Evolutionary conservation across 2,329 filamentous ascomycete species (phyloP).

Genomic region (Cytospora chrysosperma): DNA sequence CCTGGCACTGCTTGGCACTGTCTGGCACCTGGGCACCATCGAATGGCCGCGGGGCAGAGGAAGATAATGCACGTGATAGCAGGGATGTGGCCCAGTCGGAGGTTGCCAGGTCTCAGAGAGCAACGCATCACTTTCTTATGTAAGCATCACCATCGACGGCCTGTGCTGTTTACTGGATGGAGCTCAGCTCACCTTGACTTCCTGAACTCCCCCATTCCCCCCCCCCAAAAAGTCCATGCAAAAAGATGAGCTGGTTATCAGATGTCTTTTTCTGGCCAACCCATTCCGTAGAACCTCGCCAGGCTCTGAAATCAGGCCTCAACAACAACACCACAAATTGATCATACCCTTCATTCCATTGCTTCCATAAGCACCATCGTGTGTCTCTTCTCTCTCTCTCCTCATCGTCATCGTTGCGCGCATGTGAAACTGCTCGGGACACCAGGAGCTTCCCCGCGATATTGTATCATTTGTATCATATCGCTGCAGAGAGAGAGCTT

Average conservation of each 20-base stretch:
- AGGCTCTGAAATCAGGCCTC: constrained; percentile 1
- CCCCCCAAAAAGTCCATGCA: no score
- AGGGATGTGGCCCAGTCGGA: neutral
- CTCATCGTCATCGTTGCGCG: constrained; percentile 6
- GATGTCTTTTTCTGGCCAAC: neutral
- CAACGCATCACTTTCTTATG: constrained; percentile 13
- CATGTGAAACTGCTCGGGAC: constrained; percentile 17
- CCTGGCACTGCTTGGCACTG: no score
- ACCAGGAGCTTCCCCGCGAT: constrained; percentile 12
- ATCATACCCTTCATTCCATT: constrained; percentile 10
- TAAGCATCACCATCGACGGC: constrained; percentile 1
- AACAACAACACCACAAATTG: neutral
- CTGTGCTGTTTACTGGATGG: neutral
- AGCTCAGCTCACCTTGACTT: neutral
- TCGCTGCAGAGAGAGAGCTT: neutral
- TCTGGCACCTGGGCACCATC: no score
- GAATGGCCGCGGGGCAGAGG: constrained; percentile 4
- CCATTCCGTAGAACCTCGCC: neutral
- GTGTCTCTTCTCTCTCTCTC: neutral
- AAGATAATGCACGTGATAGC: neutral
- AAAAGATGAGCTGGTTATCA: neutral
- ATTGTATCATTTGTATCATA: neutral
- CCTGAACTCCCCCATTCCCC: no score
- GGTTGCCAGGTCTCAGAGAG: constrained; percentile 12
- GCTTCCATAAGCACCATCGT: constrained; percentile 1